These are phyloP conservation scores for Debaryomycetaceae sp. DNA, from an alignment of 1,139 yeast genomes.

Conservation along the genomic window DNA sequence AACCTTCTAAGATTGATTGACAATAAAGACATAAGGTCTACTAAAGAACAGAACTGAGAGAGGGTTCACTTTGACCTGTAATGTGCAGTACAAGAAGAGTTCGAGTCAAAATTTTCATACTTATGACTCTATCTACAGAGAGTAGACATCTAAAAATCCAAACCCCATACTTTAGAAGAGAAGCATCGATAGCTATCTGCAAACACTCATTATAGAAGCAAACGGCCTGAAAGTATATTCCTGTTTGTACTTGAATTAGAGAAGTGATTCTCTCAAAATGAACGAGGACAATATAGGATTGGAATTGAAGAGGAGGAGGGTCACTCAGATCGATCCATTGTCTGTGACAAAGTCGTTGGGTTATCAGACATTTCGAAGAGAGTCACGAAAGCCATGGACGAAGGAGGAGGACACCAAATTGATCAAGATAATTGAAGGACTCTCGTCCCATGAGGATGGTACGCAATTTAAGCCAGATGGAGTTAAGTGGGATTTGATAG, in stretches of 20 bases:
- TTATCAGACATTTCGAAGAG: conserved; percentile 65
- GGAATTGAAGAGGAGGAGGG: conserved; percentile 10
- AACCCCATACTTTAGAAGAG: neutral
- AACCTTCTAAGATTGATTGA: conserved; percentile 78
- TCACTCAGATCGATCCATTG: conserved; percentile 55
- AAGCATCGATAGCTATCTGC: no score
- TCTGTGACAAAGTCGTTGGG: conserved; percentile 74
- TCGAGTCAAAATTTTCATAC: conserved; percentile 6
- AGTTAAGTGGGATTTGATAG: conserved; percentile 68
- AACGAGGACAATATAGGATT: neutral
- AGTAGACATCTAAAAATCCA: neutral
- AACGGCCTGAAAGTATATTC: no score
- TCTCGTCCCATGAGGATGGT: conserved; percentile 18
- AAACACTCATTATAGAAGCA: no score
- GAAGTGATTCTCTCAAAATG: neutral
- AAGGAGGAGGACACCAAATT: conserved; percentile 58
- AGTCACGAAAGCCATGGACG: conserved; percentile 64
- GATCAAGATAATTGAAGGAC: conserved; percentile 30
- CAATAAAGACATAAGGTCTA: conserved; percentile 42
- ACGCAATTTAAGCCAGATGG: conserved; percentile 27
- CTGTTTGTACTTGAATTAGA: no score
- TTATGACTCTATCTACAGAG: conserved; percentile 1
- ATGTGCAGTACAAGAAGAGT: neutral
- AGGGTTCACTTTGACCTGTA: neutral
- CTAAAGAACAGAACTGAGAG: conserved; percentile 2